Percentiles rank a stretch among this genome's conserved stretches.
Evolutionary conservation across 352 stramenopile species (phyloP).

Genomic region (Pythium utonaiense): DNA sequence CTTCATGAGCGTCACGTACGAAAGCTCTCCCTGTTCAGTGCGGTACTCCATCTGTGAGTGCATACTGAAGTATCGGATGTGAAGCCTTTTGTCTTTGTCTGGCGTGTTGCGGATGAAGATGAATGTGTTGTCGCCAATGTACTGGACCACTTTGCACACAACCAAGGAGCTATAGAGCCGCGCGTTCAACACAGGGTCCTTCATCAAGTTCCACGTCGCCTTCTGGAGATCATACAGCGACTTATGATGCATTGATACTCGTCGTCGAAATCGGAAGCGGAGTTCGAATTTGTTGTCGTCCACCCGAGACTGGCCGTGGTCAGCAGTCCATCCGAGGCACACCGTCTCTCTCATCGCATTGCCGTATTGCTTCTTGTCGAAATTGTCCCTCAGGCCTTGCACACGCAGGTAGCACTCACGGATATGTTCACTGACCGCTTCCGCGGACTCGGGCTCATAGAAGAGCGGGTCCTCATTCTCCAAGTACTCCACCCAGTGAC

Average conservation of each 20-base stretch:
- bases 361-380: background rate
- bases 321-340: conserved; percentile 21
- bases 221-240: conserved; percentile 15
- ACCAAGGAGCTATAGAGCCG: conserved; percentile 24
- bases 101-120: conserved; percentile 26
- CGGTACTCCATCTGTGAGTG: conserved; percentile 22
- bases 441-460: conserved; percentile 20
- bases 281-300: conserved; percentile 5
- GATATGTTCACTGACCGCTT: conserved; percentile 10
- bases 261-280: conserved; percentile 19
- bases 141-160: conserved; percentile 24
- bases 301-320: conserved; percentile 7
- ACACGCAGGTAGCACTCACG: conserved; percentile 20
- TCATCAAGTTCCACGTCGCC: conserved; percentile 16
- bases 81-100: conserved; percentile 17
- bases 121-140: conserved; percentile 16
- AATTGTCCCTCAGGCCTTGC: conserved; percentile 8
- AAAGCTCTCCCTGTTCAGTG: conserved; percentile 15
- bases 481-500: conserved; percentile 23
- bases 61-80: conserved; percentile 27
- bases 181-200: conserved; percentile 16
- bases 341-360: conserved; percentile 5
- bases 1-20: conserved; percentile 24
- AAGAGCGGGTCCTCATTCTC: conserved; percentile 20
- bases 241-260: conserved; percentile 11